Base-by-base conservation (phyloP, 192 early-diverging fungal genomes). In the Coemansia sp. region DNA sequence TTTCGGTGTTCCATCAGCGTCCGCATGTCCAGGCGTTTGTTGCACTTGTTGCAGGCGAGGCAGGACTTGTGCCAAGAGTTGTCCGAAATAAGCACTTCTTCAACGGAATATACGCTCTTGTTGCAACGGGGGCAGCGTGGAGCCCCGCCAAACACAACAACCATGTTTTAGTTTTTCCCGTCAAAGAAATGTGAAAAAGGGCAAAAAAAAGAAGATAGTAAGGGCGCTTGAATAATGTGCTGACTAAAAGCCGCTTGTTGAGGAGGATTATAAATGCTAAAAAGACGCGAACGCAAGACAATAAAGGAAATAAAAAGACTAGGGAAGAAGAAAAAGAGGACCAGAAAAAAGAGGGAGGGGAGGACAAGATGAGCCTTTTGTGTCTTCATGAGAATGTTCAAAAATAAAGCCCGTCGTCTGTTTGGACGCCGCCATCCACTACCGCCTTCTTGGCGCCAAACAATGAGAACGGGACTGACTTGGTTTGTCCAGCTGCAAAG, bases 71-170 rank as follows among this genome's bases (percentile, higher is more conserved):
- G 84, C 84, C 84, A 85, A 11, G 73, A 71, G 2, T 78, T 78
- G 46, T 78, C 73, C 12, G 84, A 78, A 39, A 78, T 79, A 36
- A 75, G 75, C 9, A 74, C 69, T 75, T 74, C 75, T 66, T 85
- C 84, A 34, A 78, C 84, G 6, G 78, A 70, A 45, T 81, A 85
- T 14, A 85, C 84, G 56, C 75, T 68, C 60, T 78, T 77, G 64
- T 23, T 57, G 76, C 84, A 85, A 41, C 84, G 84, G n/a, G 76
- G 84, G 60, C 83, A 84, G 51, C 72, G 75, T 46, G 83, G 77
- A 15, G 83, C 73, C 18, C 67, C 75, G 11, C 68, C 60, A 48
- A 71, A 69, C 44, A 46, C 44, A 36, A 73, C 56, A 30, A 72
- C 73, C 66, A 81, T 72, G 44, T 38, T 35, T 6, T 35, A 46